Base-by-base conservation (phyloP, 306 rosid genomes). In the Carpinus fangiana region DNA sequence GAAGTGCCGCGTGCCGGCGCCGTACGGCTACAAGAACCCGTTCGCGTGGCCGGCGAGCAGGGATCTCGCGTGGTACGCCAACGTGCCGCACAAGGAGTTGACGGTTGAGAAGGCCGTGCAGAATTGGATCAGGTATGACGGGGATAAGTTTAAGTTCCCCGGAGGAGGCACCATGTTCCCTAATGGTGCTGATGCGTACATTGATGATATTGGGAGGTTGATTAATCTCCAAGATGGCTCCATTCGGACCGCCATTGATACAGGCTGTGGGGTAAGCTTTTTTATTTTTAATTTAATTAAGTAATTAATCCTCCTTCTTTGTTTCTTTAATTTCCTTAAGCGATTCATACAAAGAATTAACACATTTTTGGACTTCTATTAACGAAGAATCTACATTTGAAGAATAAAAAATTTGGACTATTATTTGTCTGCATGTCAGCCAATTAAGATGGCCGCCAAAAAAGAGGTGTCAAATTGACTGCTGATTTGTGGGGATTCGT, bases 161-260 rank as follows among this genome's bases (percentile, higher is more conserved):
- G 96, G 98, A 0, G 97, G 98, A 7, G 98, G 98, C 12, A 93
- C 97, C 21, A 93, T 89, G 98, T 93, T 93, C 36, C 97, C 96
- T 0, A 21, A 84, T 46, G 98, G 98, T 38, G 98, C 97, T 2
- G 97, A 84, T 55, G 90, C 91, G 18, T 93, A 93, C n/a, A 93
- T 93, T 17, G 94, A 90, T 45, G 92, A 91, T 57, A 93, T 93
- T 6, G 96, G 85, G 0, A 72, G 73, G 51, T 36, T 91, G 12
- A 86, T 93, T 7, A 76, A 81, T 80, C 91, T 93, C 43, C 76
- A 59, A 8, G 86, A 88, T 34, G 96, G 97, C 0, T 82, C 91
- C 0, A 82, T 93, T 16, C 79, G 98, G 51, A 91, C 98, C 46
- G 96, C 98, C 81, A 89, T 93, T 56, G 98, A 93, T 82, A 93